Conservation (phyloP, 306 rosid species). For the Pterocarpus santalinus region DNA sequence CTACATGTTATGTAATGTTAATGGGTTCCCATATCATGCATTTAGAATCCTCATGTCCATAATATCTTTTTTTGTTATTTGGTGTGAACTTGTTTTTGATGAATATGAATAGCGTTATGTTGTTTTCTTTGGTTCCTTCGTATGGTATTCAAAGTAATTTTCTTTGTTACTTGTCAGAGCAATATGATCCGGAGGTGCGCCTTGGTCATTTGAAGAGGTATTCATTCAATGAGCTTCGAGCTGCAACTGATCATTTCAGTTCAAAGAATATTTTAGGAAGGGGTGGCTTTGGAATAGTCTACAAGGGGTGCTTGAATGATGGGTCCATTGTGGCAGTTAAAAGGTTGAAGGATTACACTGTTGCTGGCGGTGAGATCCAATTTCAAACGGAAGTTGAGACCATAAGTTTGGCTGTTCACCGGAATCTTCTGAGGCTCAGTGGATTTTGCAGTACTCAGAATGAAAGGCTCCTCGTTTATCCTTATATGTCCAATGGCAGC, state of each 20-base stretch:
- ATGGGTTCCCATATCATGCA: background rate
- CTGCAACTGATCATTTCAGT: slow-evolving; percentile 94
- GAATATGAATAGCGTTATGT: background rate
- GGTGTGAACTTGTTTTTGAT: background rate
- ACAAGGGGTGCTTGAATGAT: slow-evolving; percentile 83
- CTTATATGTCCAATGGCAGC: slow-evolving; percentile 96
- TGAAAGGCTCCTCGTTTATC: slow-evolving; percentile 96
- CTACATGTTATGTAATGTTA: background rate
- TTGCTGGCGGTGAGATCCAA: slow-evolving; percentile 96
- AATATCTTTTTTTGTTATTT: background rate
- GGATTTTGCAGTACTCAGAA: slow-evolving; percentile 96
- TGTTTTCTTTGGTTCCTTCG: background rate
- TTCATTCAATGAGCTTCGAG: slow-evolving; percentile 93
- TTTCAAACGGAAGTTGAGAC: slow-evolving; percentile 99
- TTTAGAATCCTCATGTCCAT: background rate
- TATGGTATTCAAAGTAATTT: background rate
- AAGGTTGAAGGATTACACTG: slow-evolving; percentile 90
- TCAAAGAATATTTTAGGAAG: slow-evolving; percentile 91
- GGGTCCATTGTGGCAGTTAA: slow-evolving; percentile 94
- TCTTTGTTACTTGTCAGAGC: slow-evolving; percentile 65
- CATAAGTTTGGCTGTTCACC: slow-evolving; percentile 94
- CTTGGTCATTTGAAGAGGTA: slow-evolving; percentile 93
- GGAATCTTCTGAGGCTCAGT: slow-evolving; percentile 89
- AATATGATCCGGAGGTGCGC: slow-evolving; percentile 95
- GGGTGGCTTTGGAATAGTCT: slow-evolving; percentile 99